Percentiles rank a stretch among this genome's conserved stretches.
These are phyloP conservation scores for Leishmania braziliensis DNA, from an alignment of 208 protist species.

Conservation along the genomic window DNA sequence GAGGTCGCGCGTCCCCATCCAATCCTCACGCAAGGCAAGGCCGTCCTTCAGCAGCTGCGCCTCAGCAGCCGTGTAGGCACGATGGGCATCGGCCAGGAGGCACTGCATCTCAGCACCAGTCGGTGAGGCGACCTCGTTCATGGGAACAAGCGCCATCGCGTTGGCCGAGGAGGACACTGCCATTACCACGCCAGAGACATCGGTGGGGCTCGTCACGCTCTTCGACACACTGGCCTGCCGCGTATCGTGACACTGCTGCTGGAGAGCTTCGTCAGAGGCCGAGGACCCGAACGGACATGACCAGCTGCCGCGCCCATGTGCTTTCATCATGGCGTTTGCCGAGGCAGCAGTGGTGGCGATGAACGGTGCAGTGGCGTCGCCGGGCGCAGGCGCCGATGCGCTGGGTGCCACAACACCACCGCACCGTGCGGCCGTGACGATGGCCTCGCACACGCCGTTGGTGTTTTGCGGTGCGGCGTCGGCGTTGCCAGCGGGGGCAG, in stretches of 20 bases:
- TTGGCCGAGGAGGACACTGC: background rate
- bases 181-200: background rate
- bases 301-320: background rate
- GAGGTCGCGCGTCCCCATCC: conserved; percentile 57
- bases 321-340: background rate
- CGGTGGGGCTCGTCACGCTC: background rate
- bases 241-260: background rate
- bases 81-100: conserved; percentile 35
- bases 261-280: conserved; percentile 1
- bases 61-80: conserved; percentile 48
- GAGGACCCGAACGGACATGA: conserved; percentile 6
- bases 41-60: conserved; percentile 42
- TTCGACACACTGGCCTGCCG: background rate
- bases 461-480: background rate
- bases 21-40: conserved; percentile 60
- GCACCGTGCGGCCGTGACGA: conserved; percentile 5
- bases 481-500: background rate
- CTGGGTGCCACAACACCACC: background rate
- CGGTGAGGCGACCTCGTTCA: background rate
- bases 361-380: background rate
- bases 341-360: background rate
- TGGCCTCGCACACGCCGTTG: conserved; percentile 11
- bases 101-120: conserved; percentile 12
- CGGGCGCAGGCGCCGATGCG: background rate
- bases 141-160: background rate